Base-by-base conservation (phyloP, 2,329 filamentous ascomycete genomes). In the Alternaria dauci region DNA sequence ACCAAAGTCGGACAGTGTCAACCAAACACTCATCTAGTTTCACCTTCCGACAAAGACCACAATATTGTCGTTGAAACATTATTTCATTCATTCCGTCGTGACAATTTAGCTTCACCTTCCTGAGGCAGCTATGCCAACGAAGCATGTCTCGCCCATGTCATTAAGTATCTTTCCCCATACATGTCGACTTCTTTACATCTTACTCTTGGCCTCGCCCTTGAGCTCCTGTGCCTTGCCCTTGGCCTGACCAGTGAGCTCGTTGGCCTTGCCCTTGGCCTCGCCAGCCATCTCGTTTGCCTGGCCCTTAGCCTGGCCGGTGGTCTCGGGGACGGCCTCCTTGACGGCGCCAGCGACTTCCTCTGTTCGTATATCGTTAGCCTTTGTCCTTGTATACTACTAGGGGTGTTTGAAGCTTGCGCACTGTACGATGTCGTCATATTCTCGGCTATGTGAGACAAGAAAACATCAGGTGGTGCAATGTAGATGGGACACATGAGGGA, bases 321-420 rank as follows among this genome's bases (percentile, higher is more conserved):
- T 67, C 56, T 74, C 62, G 58, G 75, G 73, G 11, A 71, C 50
- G 38, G 63, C 64, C 52, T 78, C 69, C 69, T 82, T 80, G 57
- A 80, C 65, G 41, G 80, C 78, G 34, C 81, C 72, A 47, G 82
- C 79, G 43, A 81, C 82, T 78, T 85, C 66, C 70, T 87, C 87
- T 88, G 72, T 65, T 16, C 16, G 12, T 30, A 8, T 3, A 4
- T 11, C 38, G 38, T 73, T 55, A 74, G 70, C 52, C 28, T 39
- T n/a, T 26, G 47, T 23, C 2, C 1, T 14, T 1, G 30, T 42
- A 0, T 26, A 8, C 38, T 52, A 26, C 11, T 6, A 2, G n/a
- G 7, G 7, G 5, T 43, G 16, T 11, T 12, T n/a, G 2, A 41
- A 34, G 43, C 2, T 26, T 53, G 38, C 30, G 43, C 25, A 56